Base-by-base conservation (phyloP, 2,329 filamentous ascomycete genomes). In the Periconia digitata region DNA sequence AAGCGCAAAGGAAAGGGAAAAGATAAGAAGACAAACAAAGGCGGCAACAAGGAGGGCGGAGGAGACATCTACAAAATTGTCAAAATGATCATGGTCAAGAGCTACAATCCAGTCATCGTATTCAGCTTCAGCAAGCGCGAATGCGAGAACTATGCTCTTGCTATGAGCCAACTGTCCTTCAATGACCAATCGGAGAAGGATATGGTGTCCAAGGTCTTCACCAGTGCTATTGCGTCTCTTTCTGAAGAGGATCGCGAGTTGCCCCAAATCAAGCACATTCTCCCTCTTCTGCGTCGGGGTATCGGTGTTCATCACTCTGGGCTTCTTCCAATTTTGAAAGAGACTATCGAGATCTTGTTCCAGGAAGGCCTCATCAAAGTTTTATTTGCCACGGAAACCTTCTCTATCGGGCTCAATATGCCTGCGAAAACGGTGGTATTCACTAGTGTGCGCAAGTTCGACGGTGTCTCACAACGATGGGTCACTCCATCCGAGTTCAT, bases 61-160 rank as follows among this genome's bases (percentile, higher is more conserved):
- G 85, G 85, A 1, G 94, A 99, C 72, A 96, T 99, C 53, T 91
- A 90, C 77, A 97, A 96, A 79, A 96, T 99, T 63, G 89, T 99
- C 58, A 89, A 89, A 72, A 99, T 99, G 94, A 95, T 97, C 60
- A 95, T 99, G 86, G 82, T 90, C 74, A 96, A 92, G 76, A 94
- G 89, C 68, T 95, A 94, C 74, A 96, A 99, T 65, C 94, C 94
- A 0, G 94, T 97, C 62, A 99, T 99, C 68, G 91, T 99, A 34
- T 99, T 99, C 82, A 97, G 92, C 73, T 99, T 99, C 77, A 96
- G 92, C 80, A 99, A 99, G 77, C 83, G 92, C 57, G 92, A 97
- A 64, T 96, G 92, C 69, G 94, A 99, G 74, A 85, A 86, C 54
- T 85, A 94, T 71, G 94, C 94, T 1, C 78, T 99, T 40, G 84